Conservation (phyloP, 192 early-diverging fungal species). For the Globomyces pollinis-pini region DNA sequence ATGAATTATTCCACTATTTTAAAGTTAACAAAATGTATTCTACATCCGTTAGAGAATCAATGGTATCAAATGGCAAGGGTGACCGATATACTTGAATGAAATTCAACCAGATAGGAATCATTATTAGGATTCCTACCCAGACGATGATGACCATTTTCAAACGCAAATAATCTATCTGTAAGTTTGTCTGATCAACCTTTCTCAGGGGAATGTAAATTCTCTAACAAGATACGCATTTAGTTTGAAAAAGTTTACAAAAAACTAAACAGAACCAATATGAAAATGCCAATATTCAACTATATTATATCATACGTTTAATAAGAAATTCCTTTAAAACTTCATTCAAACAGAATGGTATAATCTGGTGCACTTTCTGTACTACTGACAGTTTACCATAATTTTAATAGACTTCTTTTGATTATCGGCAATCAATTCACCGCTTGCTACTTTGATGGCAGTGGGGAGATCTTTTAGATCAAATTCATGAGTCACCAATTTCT, state of each 20-base stretch:
- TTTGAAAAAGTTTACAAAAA: neutral
- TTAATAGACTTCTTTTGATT: too few species aligned
- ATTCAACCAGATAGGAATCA: slow-evolving; percentile 71
- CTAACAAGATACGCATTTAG: neutral
- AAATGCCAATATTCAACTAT: too few species aligned
- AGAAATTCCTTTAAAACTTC: too few species aligned
- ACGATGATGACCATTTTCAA: slow-evolving; percentile 27
- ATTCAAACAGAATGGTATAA: too few species aligned
- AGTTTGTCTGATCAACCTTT: neutral
- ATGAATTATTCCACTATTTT: neutral
- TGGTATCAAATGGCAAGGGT: slow-evolving; percentile 54
- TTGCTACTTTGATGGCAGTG: too few species aligned
- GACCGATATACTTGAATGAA: slow-evolving; percentile 76
- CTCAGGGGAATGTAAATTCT: neutral
- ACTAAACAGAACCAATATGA: too few species aligned
- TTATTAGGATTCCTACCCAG: slow-evolving; percentile 51
- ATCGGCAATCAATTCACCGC: too few species aligned
- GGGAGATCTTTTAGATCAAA: too few species aligned
- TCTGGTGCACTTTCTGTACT: too few species aligned
- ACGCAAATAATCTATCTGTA: slow-evolving; percentile 8
- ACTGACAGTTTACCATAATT: too few species aligned
- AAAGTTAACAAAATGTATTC: neutral
- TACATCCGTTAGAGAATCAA: slow-evolving; percentile 39
- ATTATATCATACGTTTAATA: too few species aligned
- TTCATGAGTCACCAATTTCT: too few species aligned